These are phyloP conservation scores for Euryodendron excelsum DNA, from an alignment of 148 eudicot species.

Conservation along the genomic window DNA sequence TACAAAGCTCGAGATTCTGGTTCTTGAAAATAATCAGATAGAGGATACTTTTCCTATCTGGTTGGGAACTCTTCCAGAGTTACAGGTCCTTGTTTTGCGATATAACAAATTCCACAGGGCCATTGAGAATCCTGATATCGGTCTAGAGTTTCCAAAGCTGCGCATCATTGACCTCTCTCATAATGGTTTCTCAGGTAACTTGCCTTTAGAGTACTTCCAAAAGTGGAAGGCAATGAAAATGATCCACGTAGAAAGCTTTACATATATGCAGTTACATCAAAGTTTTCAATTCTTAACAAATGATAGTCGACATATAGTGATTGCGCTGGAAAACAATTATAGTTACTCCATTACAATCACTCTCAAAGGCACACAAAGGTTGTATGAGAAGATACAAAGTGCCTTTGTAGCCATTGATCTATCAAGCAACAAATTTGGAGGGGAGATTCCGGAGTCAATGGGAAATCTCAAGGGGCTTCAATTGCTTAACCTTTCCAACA, in stretches of 20 bases:
- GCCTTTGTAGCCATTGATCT: constrained; percentile 26
- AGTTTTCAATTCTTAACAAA: too few species aligned
- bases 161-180: constrained; percentile 42
- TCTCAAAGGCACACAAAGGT: constrained; percentile 27
- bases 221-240: constrained; percentile 29
- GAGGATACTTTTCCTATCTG: constrained; percentile 46
- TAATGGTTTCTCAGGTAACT: constrained; percentile 32
- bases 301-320: too few species aligned
- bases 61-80: constrained; percentile 34
- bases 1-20: constrained; percentile 31
- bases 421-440: constrained; percentile 29
- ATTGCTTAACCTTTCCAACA: constrained; percentile 38
- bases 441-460: constrained; percentile 18
- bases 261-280: too few species aligned
- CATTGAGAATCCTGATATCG: not conserved
- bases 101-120: constrained; percentile 38
- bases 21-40: constrained; percentile 36
- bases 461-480: constrained; percentile 28
- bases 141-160: constrained; percentile 19
- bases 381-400: constrained; percentile 14
- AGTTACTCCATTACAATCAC: constrained; percentile 24
- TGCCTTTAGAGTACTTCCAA: constrained; percentile 23
- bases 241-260: too few species aligned
- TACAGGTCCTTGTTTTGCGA: constrained; percentile 36
- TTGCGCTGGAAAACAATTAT: not conserved